These are phyloP conservation scores for Croton setiger DNA, from an alignment of 441 rosid genomes.

Conservation along the genomic window DNA sequence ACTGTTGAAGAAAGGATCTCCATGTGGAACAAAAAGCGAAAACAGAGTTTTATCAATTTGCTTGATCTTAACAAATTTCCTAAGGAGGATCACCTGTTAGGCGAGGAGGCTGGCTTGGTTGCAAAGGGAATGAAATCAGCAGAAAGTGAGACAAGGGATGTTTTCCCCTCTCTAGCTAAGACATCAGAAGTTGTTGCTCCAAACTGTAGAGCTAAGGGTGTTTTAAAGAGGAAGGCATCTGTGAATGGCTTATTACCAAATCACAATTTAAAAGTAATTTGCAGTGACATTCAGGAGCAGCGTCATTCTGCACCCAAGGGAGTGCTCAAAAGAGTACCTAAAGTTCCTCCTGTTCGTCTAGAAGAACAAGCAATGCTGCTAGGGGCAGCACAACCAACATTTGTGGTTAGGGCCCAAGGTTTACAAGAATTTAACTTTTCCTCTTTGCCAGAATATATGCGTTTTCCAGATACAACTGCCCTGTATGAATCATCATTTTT, in stretches of 20 bases:
- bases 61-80: constrained; percentile 62
- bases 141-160: constrained; percentile 28
- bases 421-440: constrained; percentile 25
- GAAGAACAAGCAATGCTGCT: constrained; percentile 29
- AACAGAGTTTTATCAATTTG: constrained; percentile 31
- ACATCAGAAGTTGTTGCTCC: constrained; percentile 27
- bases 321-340: constrained; percentile 51
- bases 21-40: constrained; percentile 45
- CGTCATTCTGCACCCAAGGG: constrained; percentile 48
- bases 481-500: constrained; percentile 27
- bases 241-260: constrained; percentile 26
- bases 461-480: constrained; percentile 25
- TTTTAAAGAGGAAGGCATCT: constrained; percentile 39
- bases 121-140: constrained; percentile 27
- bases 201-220: constrained; percentile 34
- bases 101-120: constrained; percentile 33
- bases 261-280: constrained; percentile 25
- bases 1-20: constrained; percentile 37
- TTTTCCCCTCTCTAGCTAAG: constrained; percentile 17
- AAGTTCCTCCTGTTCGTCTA: constrained; percentile 30
- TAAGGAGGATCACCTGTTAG: constrained; percentile 30
- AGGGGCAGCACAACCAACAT: constrained; percentile 29
- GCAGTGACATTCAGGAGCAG: constrained; percentile 21
- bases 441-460: constrained; percentile 28
- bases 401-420: constrained; percentile 26